Evolutionary conservation across 208 protist genomes (phyloP), one percentile per base, ranked within the genome.

Genomic region (Crithidia fasciculata): DNA sequence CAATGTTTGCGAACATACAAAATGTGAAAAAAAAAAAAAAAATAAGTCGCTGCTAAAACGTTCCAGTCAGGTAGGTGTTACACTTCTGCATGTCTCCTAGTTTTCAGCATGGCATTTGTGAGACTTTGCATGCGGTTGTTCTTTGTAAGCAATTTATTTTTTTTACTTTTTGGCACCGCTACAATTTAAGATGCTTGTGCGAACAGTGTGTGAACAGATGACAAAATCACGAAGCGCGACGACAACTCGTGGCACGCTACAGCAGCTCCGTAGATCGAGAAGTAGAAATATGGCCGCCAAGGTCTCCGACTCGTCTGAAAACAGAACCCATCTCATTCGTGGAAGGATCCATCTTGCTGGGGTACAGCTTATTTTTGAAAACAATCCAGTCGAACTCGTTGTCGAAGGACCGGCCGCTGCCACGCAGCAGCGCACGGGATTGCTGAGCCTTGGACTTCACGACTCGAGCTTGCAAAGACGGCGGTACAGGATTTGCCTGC

Each of bases 301-400:
- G 69, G 58, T 95, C 88, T 41, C 92, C 92, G 2, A 96, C 89
- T 12, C 92, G 85, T 49, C 92, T 69, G 75, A 96, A 96, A 5
- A 94, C 89, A 19, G 92, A 95, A 0, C 92, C 92, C 85, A 96
- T 88, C 65, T 95, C 92, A 58, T 92, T 94, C 2, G 71, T 89
- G 10, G 72, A 71, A 43, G 89, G 92, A 73, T 96, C 82, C 87
- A 96, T 92, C 76, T 96, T 94, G 28, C 80, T 85, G 8, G 88
- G 88, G 65, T 94, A 93, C 10, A 93, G 80, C 68, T 89, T 94
- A 50, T 91, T 90, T 70, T 92, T 91, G 68, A 95, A 96, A 49
- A 86, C 53, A 47, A 86, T 76, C 87, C 83, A 91, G 78, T 94
- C 89, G 78, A 94, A 94, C 64, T 94, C 88, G 69, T 96, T 96